phyloP scores from a whole-genome alignment of 2,329 filamentous ascomycete genomes.

The Exophiala spinifera region DNA sequence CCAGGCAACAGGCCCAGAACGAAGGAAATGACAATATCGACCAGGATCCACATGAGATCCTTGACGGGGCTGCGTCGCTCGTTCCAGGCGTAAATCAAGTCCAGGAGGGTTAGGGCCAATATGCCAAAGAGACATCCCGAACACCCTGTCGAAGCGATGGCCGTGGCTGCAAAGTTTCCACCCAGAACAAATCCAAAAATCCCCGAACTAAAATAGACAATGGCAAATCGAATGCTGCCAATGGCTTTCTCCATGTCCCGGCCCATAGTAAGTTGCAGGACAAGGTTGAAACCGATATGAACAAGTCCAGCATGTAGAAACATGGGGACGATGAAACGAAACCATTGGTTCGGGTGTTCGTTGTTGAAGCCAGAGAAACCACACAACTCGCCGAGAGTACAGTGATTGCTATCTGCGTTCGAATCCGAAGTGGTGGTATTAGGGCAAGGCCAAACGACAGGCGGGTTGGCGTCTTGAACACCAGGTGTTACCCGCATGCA shows the following conservation, averaged over 20 bases:
- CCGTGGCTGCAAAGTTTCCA: conserved; percentile 83
- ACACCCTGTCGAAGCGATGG: conserved; percentile 79
- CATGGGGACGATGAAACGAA: conserved; percentile 89
- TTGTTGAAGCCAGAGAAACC: conserved; percentile 76
- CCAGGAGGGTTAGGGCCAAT: conserved; percentile 80
- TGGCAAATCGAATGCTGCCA: conserved; percentile 77
- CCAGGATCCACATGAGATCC: conserved; percentile 80
- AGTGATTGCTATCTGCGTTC: conserved; percentile 52
- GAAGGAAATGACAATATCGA: conserved; percentile 87
- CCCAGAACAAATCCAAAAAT: conserved; percentile 96
- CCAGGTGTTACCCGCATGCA: conserved; percentile 78
- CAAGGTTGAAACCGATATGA: conserved; percentile 92
- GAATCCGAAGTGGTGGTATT: conserved; percentile 64
- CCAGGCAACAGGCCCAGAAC: conserved; percentile 87
- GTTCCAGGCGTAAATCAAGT: conserved; percentile 89
- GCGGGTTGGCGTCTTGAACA: conserved; percentile 38
- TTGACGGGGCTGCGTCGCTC: conserved; percentile 72
- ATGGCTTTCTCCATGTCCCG: conserved; percentile 91
- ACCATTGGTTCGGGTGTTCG: conserved; percentile 88
- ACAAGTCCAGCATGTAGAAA: conserved; percentile 93
- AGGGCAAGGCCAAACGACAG: conserved; percentile 70
- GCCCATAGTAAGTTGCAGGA: conserved; percentile 84
- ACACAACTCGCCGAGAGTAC: conserved; percentile 75
- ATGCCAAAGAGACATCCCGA: conserved; percentile 91
- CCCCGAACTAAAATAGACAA: conserved; percentile 86